Conservation (phyloP, 208 protist species). For the Endotrypanum monterogeii region DNA sequence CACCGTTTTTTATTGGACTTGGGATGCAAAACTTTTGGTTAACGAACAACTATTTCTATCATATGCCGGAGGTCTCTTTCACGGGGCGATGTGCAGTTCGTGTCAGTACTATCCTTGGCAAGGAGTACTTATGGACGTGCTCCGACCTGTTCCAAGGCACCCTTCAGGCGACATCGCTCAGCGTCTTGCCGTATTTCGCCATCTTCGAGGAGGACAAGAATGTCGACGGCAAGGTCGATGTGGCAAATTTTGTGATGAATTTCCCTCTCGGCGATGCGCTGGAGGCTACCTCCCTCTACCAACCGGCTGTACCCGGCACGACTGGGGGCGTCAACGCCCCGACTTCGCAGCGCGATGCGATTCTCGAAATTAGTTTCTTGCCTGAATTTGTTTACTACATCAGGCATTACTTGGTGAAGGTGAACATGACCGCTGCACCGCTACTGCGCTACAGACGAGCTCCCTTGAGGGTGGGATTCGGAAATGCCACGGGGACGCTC, state of each 20-base stretch:
- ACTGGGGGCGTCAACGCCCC: constrained; percentile 13
- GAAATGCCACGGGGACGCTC: constrained; percentile 4
- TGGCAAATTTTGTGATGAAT: constrained; percentile 48
- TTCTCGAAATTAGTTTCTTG: constrained; percentile 60
- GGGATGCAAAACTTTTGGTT: constrained; percentile 84
- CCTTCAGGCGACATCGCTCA: constrained; percentile 37
- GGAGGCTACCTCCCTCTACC: constrained; percentile 25
- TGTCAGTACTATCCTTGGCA: constrained; percentile 55
- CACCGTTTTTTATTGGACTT: constrained; percentile 61
- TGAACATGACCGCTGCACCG: constrained; percentile 73
- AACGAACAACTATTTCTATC: constrained; percentile 50
- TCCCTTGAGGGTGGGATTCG: constrained; percentile 3
- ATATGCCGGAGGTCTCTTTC: constrained; percentile 55
- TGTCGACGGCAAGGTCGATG: constrained; percentile 38
- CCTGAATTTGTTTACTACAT: constrained; percentile 80
- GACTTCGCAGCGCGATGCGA: constrained; percentile 38
- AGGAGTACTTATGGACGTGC: constrained; percentile 82
- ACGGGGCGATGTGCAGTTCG: constrained; percentile 59
- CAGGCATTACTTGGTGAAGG: constrained; percentile 37
- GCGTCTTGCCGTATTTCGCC: constrained; percentile 60
- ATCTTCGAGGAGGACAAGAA: constrained; percentile 55
- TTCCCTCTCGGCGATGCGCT: constrained; percentile 57
- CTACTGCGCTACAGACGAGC: constrained; percentile 47
- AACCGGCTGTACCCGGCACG: background rate
- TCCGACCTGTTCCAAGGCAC: constrained; percentile 59